Evolutionary conservation across 2,329 filamentous ascomycete species (phyloP), one percentile per base, ranked within the genome.

Genomic region (Penicillium sp.): DNA sequence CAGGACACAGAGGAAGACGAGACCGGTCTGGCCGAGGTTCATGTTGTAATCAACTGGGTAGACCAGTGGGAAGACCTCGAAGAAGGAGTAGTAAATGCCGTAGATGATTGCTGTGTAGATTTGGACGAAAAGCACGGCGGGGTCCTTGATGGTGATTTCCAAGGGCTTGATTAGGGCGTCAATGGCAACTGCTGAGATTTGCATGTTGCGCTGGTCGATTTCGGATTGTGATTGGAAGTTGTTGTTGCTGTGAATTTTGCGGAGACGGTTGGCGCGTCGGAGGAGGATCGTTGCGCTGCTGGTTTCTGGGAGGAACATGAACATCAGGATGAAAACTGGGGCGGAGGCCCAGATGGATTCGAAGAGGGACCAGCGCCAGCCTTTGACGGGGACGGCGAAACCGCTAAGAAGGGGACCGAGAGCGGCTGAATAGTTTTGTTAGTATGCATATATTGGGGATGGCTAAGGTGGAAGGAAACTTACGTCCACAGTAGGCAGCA

Each of bases 41-140:
- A 88, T 86, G 66, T 74, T 69, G 71, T 88, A 88, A 64, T 80
- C 74, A 37, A 77, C 77, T 2, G 79, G 77, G 67, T 85, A 88
- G 53, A 88, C 84, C 14, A 86, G 75, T 4, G 85, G 85, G 71
- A 88, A 88, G 31, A 82, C 82, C 66, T 88, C 85, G 68, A 88
- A 88, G 73, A 82, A 88, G 48, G 75, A 76, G 61, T 81, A 82
- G 57, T 76, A 75, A 30, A 75, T 74, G 42, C 70, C 72, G 56
- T 75, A 88, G 62, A 84, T 80, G 62, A 88, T 80, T 50, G 82
- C 82, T 4, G 81, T 84, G 71, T 88, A 88, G 42, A 87, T 56
- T 66, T 85, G 82, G 0, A 85, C 82, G 69, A 88, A 87, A 9
- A 82, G 70, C 1, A 88, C 80, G 12, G 84, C 83, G 0, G 85